Conservation (phyloP, 495 filamentous ascomycete species). For the Penicillium macrosclerotiorum region DNA sequence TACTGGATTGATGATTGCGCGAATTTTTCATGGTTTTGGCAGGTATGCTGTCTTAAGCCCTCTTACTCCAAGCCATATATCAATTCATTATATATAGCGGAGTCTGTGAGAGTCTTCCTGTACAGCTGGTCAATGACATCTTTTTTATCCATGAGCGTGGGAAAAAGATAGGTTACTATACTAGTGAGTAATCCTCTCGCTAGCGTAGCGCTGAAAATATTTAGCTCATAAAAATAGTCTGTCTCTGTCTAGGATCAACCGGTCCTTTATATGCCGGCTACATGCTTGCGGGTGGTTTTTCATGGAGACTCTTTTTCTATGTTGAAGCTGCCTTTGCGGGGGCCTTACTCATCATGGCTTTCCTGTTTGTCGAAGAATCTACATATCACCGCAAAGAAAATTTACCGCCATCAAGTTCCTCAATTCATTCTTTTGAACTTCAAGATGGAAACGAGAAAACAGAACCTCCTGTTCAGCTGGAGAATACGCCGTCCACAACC, state of each 20-base stretch:
- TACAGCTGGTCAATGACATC: slow-evolving; percentile 65
- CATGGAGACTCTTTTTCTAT: slow-evolving; percentile 65
- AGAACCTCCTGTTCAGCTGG: slow-evolving; percentile 1
- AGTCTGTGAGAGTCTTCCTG: slow-evolving; percentile 61
- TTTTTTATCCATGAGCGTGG: slow-evolving; percentile 64
- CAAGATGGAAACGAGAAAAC: slow-evolving; percentile 3
- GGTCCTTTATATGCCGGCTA: slow-evolving; percentile 61
- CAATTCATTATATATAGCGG: slow-evolving; percentile 26
- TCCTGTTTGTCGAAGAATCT: slow-evolving; percentile 63
- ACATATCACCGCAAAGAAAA: slow-evolving; percentile 46
- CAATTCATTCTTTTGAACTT: background rate
- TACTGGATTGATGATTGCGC: slow-evolving; percentile 50
- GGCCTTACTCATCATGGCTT: slow-evolving; percentile 53
- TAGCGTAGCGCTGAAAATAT: slow-evolving; percentile 3
- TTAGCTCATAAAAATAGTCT: slow-evolving; percentile 49
- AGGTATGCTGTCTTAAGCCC: slow-evolving; percentile 4
- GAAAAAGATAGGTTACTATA: slow-evolving; percentile 58
- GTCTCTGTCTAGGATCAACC: slow-evolving; percentile 57
- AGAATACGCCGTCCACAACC: slow-evolving; percentile 15
- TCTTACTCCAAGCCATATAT: too few species aligned
- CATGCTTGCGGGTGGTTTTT: slow-evolving; percentile 61
- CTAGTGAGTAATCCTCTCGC: slow-evolving; percentile 31
- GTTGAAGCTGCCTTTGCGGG: slow-evolving; percentile 59
- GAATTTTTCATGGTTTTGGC: slow-evolving; percentile 56
- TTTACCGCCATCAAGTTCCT: background rate